phyloP scores from a whole-genome alignment of 352 stramenopile species.

The Pythium phragmiticola region DNA sequence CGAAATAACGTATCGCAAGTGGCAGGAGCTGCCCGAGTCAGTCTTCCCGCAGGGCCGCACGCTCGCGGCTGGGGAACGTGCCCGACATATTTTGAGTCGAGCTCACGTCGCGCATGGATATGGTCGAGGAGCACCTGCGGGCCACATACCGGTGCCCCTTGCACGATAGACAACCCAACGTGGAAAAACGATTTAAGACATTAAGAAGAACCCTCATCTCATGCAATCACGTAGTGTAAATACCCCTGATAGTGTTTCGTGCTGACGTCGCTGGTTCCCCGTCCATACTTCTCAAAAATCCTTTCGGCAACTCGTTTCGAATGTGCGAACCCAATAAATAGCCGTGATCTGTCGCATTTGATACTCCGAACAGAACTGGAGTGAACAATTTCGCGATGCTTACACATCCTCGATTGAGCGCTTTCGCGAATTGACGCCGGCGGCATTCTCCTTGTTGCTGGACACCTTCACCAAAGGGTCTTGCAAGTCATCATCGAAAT shows the following conservation, averaged over 20 bases:
- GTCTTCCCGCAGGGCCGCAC: slow-evolving; percentile 60
- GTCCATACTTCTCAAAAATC: slow-evolving; percentile 16
- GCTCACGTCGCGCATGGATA: slow-evolving; percentile 59
- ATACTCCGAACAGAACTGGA: slow-evolving; percentile 24
- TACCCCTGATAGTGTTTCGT: slow-evolving; percentile 1
- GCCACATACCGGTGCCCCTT: slow-evolving; percentile 12
- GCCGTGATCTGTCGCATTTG: slow-evolving; percentile 26
- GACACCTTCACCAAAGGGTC: slow-evolving; percentile 39
- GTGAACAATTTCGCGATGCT: slow-evolving; percentile 17
- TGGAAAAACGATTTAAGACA: slow-evolving; percentile 25
- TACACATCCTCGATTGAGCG: slow-evolving; percentile 66
- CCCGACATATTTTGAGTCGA: slow-evolving; percentile 75
- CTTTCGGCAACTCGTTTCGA: slow-evolving; percentile 6
- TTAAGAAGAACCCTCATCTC: slow-evolving; percentile 17
- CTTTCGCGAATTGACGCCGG: slow-evolving; percentile 52
- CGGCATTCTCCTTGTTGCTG: slow-evolving; percentile 68
- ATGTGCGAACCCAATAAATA: slow-evolving; percentile 33
- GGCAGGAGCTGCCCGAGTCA: slow-evolving; percentile 63
- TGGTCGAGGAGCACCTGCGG: slow-evolving; percentile 17
- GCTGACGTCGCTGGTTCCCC: neutral
- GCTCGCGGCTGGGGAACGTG: slow-evolving; percentile 69
- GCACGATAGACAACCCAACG: slow-evolving; percentile 15
- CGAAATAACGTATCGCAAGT: slow-evolving; percentile 58
- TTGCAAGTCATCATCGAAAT: slow-evolving; percentile 69
- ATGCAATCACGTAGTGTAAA: slow-evolving; percentile 10